Conservation (phyloP, 1,284 basidiomycete genomes). For the Puccinia polysora region DNA sequence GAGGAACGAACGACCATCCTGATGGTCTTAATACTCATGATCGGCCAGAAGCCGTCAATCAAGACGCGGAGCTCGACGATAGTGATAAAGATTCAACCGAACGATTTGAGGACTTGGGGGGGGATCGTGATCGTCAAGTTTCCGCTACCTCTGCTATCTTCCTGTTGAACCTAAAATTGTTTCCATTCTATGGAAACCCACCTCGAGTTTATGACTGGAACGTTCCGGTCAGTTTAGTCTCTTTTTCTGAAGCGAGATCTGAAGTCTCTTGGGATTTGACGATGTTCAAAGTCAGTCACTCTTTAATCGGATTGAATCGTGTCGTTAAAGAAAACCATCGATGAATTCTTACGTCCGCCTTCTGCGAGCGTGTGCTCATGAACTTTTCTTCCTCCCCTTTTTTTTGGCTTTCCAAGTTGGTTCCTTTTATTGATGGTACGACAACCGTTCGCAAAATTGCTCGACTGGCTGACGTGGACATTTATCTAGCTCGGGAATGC, state of each 20-base stretch:
- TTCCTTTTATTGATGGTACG: conserved; percentile 76
- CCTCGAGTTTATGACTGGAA: conserved; percentile 85
- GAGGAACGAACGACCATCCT: background rate
- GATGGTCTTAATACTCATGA: background rate
- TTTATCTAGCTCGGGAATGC: conserved; percentile 74
- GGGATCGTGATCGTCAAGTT: background rate
- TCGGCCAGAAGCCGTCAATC: background rate
- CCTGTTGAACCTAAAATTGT: conserved; percentile 83
- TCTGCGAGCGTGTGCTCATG: background rate
- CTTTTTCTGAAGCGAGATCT: conserved; percentile 72
- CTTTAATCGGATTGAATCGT: background rate
- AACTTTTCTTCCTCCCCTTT: background rate
- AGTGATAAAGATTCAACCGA: background rate
- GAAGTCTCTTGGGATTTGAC: conserved; percentile 90
- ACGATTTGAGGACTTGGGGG: too few relatives aligned
- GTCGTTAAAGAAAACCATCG: too few relatives aligned
- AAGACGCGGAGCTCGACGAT: background rate
- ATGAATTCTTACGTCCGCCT: too few relatives aligned
- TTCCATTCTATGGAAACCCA: conserved; percentile 91
- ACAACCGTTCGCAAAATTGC: conserved; percentile 89
- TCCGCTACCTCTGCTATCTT: conserved; percentile 54
- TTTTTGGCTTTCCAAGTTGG: conserved; percentile 59
- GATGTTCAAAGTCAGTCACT: conserved; percentile 65
- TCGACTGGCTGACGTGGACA: conserved; percentile 82
- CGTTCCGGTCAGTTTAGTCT: conserved; percentile 84